Conservation (phyloP, 2,329 filamentous ascomycete species). For the Penicillium sp. region DNA sequence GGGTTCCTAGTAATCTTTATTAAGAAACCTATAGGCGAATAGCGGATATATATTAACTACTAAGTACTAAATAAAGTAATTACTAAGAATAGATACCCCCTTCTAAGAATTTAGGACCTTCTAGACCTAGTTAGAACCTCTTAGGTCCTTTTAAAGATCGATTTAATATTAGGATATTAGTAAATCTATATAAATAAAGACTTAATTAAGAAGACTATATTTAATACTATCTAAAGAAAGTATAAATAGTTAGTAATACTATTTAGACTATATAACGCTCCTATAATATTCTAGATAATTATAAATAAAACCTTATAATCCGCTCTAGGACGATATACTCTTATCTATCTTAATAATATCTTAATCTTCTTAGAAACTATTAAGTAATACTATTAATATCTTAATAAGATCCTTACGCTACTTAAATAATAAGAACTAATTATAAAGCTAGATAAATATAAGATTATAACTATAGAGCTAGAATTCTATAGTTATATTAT, state of each 20-base stretch:
- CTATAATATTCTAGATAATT: too few species aligned
- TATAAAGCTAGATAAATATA: not conserved
- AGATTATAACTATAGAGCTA: not conserved
- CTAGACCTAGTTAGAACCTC: not conserved
- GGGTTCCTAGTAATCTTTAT: too few species aligned
- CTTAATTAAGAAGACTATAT: not conserved
- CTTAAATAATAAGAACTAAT: not conserved
- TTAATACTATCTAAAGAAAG: not conserved
- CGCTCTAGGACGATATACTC: too few species aligned
- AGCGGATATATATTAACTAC: too few species aligned
- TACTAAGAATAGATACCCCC: too few species aligned
- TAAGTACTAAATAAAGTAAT: too few species aligned
- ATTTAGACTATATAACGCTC: not conserved
- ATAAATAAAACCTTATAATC: too few species aligned
- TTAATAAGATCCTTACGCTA: too few species aligned
- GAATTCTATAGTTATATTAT: conserved; percentile 1
- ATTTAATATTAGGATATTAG: not conserved
- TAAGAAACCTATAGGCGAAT: too few species aligned
- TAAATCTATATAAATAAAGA: not conserved
- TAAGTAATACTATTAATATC: too few species aligned
- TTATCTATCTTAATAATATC: too few species aligned
- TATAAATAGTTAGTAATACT: not conserved
- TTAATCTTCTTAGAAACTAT: too few species aligned
- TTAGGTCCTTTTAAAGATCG: not conserved
- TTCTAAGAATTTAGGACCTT: not conserved